Percentiles rank a stretch among this genome's conserved stretches.
These are phyloP conservation scores for Penicillium nucicola DNA, from an alignment of 495 filamentous ascomycete species.

Conservation along the genomic window DNA sequence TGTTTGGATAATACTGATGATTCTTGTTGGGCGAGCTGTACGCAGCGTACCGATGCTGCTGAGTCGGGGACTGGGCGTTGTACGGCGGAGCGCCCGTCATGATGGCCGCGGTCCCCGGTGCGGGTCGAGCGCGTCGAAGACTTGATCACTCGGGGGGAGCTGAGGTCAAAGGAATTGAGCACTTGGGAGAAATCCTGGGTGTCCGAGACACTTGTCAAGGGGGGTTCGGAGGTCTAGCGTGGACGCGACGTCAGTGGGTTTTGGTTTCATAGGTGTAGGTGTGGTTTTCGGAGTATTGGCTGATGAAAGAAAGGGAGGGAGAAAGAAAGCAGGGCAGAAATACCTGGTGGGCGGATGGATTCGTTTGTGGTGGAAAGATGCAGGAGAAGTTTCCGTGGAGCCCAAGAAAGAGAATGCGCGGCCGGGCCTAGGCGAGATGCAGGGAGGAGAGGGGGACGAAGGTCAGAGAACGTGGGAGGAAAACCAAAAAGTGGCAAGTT, in stretches of 20 bases:
- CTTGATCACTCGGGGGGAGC: conserved; percentile 3
- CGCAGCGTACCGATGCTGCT: conserved; percentile 36
- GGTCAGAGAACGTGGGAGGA: conserved; percentile 7
- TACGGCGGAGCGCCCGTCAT: conserved; percentile 51
- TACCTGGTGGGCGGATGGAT: conserved; percentile 26
- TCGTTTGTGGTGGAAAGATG: conserved; percentile 32
- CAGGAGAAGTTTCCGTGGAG: conserved; percentile 27
- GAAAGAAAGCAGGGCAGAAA: conserved; percentile 11
- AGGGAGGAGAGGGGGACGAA: conserved; percentile 12
- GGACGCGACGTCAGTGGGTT: conserved; percentile 28
- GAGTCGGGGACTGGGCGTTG: conserved; percentile 43
- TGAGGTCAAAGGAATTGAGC: conserved; percentile 19
- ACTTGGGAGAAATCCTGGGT: conserved; percentile 1
- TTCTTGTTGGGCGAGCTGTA: conserved; percentile 48
- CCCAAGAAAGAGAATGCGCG: conserved; percentile 34
- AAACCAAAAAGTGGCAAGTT: background rate
- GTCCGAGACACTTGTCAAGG: conserved; percentile 26
- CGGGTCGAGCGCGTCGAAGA: conserved; percentile 21
- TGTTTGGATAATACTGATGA: conserved; percentile 53
- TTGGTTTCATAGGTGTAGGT: conserved; percentile 4
- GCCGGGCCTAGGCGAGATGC: conserved; percentile 25
- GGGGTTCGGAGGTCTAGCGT: conserved; percentile 20
- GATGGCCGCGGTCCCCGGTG: conserved; percentile 37
- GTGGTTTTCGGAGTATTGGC: conserved; percentile 1
- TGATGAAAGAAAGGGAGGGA: conserved; percentile 7